Conservation (phyloP, 2,329 filamentous ascomycete species). For the Beauveria scarabaeidicola region DNA sequence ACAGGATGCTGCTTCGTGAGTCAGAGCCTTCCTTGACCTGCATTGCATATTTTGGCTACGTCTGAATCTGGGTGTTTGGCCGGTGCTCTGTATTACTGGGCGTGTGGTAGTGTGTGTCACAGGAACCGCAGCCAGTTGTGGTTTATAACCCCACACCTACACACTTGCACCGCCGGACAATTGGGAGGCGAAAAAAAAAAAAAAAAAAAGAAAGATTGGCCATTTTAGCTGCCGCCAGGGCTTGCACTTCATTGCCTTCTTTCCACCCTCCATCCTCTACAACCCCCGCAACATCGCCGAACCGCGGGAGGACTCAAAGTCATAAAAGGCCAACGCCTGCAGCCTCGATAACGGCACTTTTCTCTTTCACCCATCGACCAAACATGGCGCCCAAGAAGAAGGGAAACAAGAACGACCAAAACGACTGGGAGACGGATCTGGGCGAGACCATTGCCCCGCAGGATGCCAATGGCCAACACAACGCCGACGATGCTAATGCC, state of each 20-base stretch:
- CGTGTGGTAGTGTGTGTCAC: not conserved
- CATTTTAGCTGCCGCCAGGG: not conserved
- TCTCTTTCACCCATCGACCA: constrained; percentile 15
- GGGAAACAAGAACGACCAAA: constrained; percentile 69
- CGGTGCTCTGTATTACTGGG: not conserved
- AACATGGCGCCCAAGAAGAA: constrained; percentile 94
- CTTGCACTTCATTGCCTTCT: not conserved
- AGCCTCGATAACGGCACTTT: not conserved
- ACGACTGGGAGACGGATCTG: constrained; percentile 92
- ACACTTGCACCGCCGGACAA: not conserved
- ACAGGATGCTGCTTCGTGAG: too few relatives aligned
- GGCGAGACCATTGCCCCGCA: constrained; percentile 66
- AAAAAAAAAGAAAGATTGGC: not conserved
- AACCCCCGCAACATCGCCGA: constrained; percentile 1
- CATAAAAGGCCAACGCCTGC: constrained; percentile 1
- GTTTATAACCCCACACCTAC: constrained; percentile 5
- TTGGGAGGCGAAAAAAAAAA: not conserved
- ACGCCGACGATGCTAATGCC: constrained; percentile 40
- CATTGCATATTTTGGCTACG: not conserved
- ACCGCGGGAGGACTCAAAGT: not conserved
- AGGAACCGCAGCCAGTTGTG: not conserved
- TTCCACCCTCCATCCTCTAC: not conserved
- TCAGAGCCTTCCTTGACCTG: too few relatives aligned
- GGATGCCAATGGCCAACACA: constrained; percentile 33
- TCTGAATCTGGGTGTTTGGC: not conserved